Base-by-base conservation (phyloP, 208 protist species). In the Zelonia costaricensis region DNA sequence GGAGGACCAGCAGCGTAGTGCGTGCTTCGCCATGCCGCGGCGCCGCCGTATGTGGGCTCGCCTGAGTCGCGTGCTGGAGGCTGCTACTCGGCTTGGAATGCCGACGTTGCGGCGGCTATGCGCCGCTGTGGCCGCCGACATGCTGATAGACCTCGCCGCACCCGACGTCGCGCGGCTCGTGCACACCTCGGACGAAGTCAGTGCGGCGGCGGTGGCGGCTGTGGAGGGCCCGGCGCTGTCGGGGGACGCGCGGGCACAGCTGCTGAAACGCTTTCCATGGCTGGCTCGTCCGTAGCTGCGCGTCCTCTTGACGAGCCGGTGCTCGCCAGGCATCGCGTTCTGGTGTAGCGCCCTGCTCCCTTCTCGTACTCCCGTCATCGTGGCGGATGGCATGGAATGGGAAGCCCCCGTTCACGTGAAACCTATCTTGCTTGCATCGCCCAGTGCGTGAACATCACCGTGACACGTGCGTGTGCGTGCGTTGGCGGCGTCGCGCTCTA, bases 141-240 rank as follows among this genome's bases (percentile, higher is more conserved):
- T 88, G 61, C 30, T 91, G 25, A n/a, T 85, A 16, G 76, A 86
- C 54, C 48, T 82, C 16, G 66, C 72, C 53, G 79, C 76, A 38
- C 46, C 43, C 12, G 48, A 70, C 1, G 45, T 93, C 13, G 27
- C 65, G 4, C 49, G 49, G 13, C 54, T 93, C 12, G 52, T 86
- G 31, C 47, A 35, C 35, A 3, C 38, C 9, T 47, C 38, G 18
- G 35, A 38, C 16, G 18, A 57, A 4, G 48, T 44, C 10, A 33
- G 27, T 5, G 27, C 51, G 28, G 20, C 45, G 7, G 30, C 1
- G 23, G 55, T 9, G 39, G 20, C 5, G 33, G 18, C 40, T 18
- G 42, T 38, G 6, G 40, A 36, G 1, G 22, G 49, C 16, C 61
- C 70, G 27, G 38, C 66, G 6, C 72, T 88, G 55, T 83, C 70